Percentiles rank a stretch among this genome's conserved stretches.
Conservation (phyloP, 192 early-diverging fungal genomes). For the Coemansia umbellata region DNA sequence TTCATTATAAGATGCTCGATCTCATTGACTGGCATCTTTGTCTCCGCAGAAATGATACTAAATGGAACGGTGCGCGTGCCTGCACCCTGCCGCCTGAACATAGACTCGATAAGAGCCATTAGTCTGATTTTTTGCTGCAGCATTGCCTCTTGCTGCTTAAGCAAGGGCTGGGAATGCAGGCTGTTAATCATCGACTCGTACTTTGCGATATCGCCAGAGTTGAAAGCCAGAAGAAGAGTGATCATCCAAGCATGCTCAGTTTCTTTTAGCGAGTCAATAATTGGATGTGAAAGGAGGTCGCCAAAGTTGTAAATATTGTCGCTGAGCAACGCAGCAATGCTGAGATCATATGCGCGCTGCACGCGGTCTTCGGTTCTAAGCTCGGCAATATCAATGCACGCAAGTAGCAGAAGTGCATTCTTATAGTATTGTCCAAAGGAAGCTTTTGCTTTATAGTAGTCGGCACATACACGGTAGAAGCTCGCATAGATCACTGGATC, state of each 20-base stretch:
- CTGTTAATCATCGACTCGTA: slow-evolving; percentile 75
- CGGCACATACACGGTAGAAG: slow-evolving; percentile 92
- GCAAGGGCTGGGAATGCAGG: slow-evolving; percentile 75
- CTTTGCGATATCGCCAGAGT: slow-evolving; percentile 88
- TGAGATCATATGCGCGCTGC: slow-evolving; percentile 90
- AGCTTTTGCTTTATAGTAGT: slow-evolving; percentile 96
- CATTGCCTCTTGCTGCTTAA: slow-evolving; percentile 69
- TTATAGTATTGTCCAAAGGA: slow-evolving; percentile 93
- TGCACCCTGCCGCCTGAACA: slow-evolving; percentile 74
- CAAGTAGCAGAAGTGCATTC: slow-evolving; percentile 88
- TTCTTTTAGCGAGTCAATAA: slow-evolving; percentile 47
- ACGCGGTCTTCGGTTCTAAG: slow-evolving; percentile 68
- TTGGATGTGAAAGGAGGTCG: slow-evolving; percentile 72
- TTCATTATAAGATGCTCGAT: slow-evolving; percentile 99
- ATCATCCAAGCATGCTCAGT: slow-evolving; percentile 85
- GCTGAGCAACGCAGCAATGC: slow-evolving; percentile 86
- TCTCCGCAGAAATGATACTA: slow-evolving; percentile 75
- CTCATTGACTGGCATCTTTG: slow-evolving; percentile 50
- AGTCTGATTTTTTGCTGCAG: slow-evolving; percentile 94
- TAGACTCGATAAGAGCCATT: slow-evolving; percentile 93
- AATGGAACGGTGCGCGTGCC: slow-evolving; percentile 77
- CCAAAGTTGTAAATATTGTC: slow-evolving; percentile 99
- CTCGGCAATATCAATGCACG: slow-evolving; percentile 85
- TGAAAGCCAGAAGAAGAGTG: slow-evolving; percentile 84
- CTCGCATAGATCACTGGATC: slow-evolving; percentile 89